Base-by-base conservation (phyloP, 352 stramenopile species). In the Phytophthora pluvialis region DNA sequence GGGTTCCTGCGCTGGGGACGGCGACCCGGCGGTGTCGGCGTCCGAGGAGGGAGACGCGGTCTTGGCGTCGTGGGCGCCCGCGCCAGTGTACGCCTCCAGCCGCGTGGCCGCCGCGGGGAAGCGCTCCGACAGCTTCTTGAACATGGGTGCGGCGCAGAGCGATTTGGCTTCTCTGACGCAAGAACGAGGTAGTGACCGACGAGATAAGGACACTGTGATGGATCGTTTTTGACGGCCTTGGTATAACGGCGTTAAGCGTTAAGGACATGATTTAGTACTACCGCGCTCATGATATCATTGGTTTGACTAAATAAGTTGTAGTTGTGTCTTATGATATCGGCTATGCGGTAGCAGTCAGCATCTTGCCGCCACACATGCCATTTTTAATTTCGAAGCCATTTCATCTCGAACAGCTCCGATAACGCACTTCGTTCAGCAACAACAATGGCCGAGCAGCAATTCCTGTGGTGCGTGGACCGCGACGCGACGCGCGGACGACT, bases 41-140 rank as follows among this genome's bases (percentile, higher is more conserved):
- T 58, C 42, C 0, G 66, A 52, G 10, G 70, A 65, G 16, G 79
- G 63, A 18, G 73, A 71, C 8, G 69, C 66, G 0, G 60, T 46
- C 45, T 64, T 47, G 21, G 26, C 16, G 21, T 62, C 49, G 16
- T 43, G 39, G 36, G 35, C 61, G n/a, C 9, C 35, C 0, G 29
- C 33, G 51, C 78, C 67, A 26, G 82, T 81, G 42, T 92, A 68
- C 29, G 79, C 83, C 71, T 93, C 84, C 46, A 89, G 70, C 32
- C 84, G 80, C 60, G 87, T 90, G 25, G 81, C 85, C 6, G 83
- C 81, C 43, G 71, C 73, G 21, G 85, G 85, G 72, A 94, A 91
- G 44, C 82, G 80, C 70, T 94, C 83, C 32, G 85, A 83, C 18
- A 92, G 73, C 58, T 79, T 88, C 79, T 91, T 94, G 64, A 94